These are phyloP conservation scores for Gastrolobium bilobum DNA, from an alignment of 306 rosid genomes.

Conservation along the genomic window DNA sequence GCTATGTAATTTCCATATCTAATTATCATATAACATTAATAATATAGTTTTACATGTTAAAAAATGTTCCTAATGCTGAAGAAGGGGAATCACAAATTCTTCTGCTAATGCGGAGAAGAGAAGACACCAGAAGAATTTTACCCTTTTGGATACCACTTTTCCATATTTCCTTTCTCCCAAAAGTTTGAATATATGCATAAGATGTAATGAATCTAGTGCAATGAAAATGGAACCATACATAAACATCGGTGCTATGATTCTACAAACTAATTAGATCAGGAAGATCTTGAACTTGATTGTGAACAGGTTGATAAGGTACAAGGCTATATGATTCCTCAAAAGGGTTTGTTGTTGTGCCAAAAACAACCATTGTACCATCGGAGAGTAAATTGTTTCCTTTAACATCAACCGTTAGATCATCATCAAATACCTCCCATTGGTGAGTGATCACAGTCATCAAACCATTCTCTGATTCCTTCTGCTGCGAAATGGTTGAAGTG, in stretches of 20 bases:
- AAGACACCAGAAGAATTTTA: conserved; percentile 5
- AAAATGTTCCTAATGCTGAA: conserved; percentile 10
- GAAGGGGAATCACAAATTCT: conserved; percentile 14
- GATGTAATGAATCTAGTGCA: background rate
- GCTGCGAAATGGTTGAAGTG: background rate
- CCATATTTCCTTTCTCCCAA: background rate
- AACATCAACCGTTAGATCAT: conserved; percentile 42
- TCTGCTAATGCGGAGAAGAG: conserved; percentile 32
- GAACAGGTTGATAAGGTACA: conserved; percentile 40
- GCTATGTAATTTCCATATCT: conserved; percentile 20
- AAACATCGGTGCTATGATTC: conserved; percentile 41
- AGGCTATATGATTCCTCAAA: conserved; percentile 53
- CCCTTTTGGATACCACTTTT: conserved; percentile 6
- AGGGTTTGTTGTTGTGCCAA: conserved; percentile 44
- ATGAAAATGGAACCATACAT: conserved; percentile 27
- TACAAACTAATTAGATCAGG: conserved; percentile 86
- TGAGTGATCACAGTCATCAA: conserved; percentile 78
- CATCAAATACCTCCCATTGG: conserved; percentile 86
- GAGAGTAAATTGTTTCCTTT: background rate
- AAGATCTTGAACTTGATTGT: conserved; percentile 55
- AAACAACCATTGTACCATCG: conserved; percentile 20
- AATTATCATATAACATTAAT: conserved; percentile 14
- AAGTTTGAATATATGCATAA: background rate
- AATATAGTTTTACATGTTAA: background rate
- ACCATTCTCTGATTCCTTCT: conserved; percentile 32